Conservation (phyloP, 2,329 filamentous ascomycete species). For the Tolypocladium amazonense region DNA sequence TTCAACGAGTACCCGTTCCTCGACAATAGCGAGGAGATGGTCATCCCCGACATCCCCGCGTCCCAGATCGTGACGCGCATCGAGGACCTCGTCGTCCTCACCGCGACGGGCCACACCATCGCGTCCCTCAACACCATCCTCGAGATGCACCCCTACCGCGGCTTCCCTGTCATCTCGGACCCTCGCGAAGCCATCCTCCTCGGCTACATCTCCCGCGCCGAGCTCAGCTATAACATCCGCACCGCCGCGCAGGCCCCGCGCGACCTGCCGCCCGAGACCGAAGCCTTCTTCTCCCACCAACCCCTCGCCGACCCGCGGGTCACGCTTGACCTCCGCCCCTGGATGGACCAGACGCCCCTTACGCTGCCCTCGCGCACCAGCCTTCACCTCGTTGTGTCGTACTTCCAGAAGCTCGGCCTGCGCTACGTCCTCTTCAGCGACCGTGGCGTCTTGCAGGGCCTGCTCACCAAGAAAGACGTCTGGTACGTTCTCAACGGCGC, state of each 20-base stretch:
- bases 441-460: constrained; percentile 66
- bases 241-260: constrained; percentile 42
- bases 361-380: constrained; percentile 69
- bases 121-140: constrained; percentile 62
- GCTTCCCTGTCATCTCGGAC: constrained; percentile 83
- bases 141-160: constrained; percentile 65
- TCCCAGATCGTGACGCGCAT: constrained; percentile 84
- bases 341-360: constrained; percentile 98
- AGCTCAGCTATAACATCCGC: constrained; percentile 70
- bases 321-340: constrained; percentile 81
- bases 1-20: constrained; percentile 93
- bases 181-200: constrained; percentile 67
- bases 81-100: constrained; percentile 82
- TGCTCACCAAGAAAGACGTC: constrained; percentile 95
- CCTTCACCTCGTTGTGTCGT: constrained; percentile 76
- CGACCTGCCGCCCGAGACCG: constrained; percentile 56
- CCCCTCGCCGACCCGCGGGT: constrained; percentile 66
- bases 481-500: constrained; percentile 85
- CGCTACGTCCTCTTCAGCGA: constrained; percentile 85
- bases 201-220: constrained; percentile 88
- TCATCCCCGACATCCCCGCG: constrained; percentile 75
- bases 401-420: constrained; percentile 91
- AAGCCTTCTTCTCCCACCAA: constrained; percentile 77
- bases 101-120: constrained; percentile 81
- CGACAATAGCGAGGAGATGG: constrained; percentile 77